Base-by-base conservation (phyloP, 2,329 filamentous ascomycete genomes). In the Fusarium tupiense region DNA sequence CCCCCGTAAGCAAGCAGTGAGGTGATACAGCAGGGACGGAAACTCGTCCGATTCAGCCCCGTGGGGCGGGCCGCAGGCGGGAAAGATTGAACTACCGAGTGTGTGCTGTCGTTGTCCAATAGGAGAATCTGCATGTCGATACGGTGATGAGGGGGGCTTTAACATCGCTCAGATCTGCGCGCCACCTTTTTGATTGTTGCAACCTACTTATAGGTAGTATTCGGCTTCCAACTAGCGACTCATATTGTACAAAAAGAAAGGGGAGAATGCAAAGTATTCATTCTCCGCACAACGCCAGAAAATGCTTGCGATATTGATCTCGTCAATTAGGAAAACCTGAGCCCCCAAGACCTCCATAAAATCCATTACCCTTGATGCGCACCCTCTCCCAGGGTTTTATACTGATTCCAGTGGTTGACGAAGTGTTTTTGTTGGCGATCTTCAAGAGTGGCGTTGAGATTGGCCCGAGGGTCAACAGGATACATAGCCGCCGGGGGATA, bases 401-500 rank as follows among this genome's bases (percentile, higher is more conserved):
- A 84, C 60, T 83, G 80, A 61, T 82, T 80, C 82, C 82, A 84
- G 59, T 84, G 81, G 62, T 83, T 84, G 58, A 84, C 78, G 64
- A 82, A 83, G 22, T 75, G 50, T 72, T 79, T 53, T 69, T 79
- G 50, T 76, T 80, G 64, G 63, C 76, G 60, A 43, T 81, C 78
- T n/a, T 74, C 71, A n/a, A 74, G 65, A 22, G 81, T 73, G 22
- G 79, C 76, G 58, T 81, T 81, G 65, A 84, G 79, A 63, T 82
- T 83, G 52, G 82, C 81, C 24, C 75, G 77, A 8, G 81, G 82
- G 66, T 83, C 82, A 50, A 60, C 57, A 33, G 54, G 54, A 46
- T n/a, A 65, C 38, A 11, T 73, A 64, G 73, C 49, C 14, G 71
- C 64, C 20, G 60, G 41, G 37, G 73, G 52, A 44, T 76, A 57